Percentiles rank a stretch among this genome's conserved stretches.
phyloP scores from a whole-genome alignment of 164 flowering plant genomes.

The Chimonanthus praecox region DNA sequence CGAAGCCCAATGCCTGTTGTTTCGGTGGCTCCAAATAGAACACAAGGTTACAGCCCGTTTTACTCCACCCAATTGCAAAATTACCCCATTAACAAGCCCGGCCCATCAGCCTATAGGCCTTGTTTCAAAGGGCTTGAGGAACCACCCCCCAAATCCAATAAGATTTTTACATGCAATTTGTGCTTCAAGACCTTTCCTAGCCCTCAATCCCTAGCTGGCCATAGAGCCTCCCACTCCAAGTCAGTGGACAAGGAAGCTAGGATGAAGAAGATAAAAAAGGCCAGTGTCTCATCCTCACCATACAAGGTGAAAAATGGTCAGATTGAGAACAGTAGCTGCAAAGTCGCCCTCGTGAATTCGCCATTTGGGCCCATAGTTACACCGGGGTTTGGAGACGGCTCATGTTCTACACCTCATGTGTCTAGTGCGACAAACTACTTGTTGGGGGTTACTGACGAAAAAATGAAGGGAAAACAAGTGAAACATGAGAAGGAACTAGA shows the following conservation, averaged over 20 bases:
- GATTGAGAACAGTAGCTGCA: background rate
- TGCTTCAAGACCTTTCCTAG: conserved; percentile 4
- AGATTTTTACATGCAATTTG: background rate
- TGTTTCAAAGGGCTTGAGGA: background rate
- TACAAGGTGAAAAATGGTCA: background rate
- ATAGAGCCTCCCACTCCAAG: background rate
- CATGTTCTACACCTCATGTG: background rate
- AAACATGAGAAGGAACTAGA: background rate
- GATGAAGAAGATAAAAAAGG: background rate
- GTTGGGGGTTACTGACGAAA: background rate
- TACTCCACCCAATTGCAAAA: background rate
- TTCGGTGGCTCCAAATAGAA: background rate
- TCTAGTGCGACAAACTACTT: background rate
- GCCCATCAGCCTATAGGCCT: background rate
- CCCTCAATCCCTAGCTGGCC: background rate
- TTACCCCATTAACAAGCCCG: background rate
- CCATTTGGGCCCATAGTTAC: background rate
- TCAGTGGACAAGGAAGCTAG: background rate
- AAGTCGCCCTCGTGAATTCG: background rate
- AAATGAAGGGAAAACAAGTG: background rate
- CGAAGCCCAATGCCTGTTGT: background rate
- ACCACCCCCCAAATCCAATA: background rate
- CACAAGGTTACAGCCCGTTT: background rate
- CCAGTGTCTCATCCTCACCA: background rate
- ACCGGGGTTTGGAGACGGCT: background rate